Evolutionary conservation across 2,329 filamentous ascomycete species (phyloP), one percentile per base, ranked within the genome.

Genomic region (Cordyceps cicadae): DNA sequence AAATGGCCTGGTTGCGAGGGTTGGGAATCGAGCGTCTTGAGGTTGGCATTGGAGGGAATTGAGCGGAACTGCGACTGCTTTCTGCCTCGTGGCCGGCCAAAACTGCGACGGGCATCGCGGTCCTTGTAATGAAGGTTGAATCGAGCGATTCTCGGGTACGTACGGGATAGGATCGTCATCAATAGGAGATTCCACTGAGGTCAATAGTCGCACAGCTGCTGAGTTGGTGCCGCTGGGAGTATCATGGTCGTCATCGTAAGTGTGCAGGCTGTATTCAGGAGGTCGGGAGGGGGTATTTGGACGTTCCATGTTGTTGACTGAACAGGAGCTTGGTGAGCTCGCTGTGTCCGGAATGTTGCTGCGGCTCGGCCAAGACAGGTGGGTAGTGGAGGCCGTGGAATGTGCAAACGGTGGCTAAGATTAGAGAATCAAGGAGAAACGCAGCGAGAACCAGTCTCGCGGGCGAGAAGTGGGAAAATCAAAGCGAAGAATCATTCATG

Each of bases 121-220:
- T 12, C 32, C 5, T 37, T 24, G 53, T 65, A 70, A 68, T 64
- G 43, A 9, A 29, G 32, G 51, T 32, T 46, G 24, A 32, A n/a
- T 49, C 32, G 52, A 21, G 51, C 32, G 39, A 11, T 43, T 46
- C 21, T 32, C 34, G 15, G 66, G 65, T 74, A 86, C 84, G 76
- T 86, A 86, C 83, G 80, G 76, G 69, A 76, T 74, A 60, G 64
- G 77, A 73, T 74, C 75, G 67, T 69, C 63, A 67, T 69, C 63
- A 49, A 74, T 63, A 37, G 79, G 73, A 52, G 85, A 83, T 68
- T 87, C 84, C 70, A 84, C 77, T 7, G 83, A 86, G 57, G 84
- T 87, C 73, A 87, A 74, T 67, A 87, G 74, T 67, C 85, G 79
- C 59, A 87, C 79, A 63, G 79, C 81, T 39, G 83, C 78, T 50